These are phyloP conservation scores for Nemania bipapillata DNA, from an alignment of 2,329 filamentous ascomycete genomes.

Conservation along the genomic window DNA sequence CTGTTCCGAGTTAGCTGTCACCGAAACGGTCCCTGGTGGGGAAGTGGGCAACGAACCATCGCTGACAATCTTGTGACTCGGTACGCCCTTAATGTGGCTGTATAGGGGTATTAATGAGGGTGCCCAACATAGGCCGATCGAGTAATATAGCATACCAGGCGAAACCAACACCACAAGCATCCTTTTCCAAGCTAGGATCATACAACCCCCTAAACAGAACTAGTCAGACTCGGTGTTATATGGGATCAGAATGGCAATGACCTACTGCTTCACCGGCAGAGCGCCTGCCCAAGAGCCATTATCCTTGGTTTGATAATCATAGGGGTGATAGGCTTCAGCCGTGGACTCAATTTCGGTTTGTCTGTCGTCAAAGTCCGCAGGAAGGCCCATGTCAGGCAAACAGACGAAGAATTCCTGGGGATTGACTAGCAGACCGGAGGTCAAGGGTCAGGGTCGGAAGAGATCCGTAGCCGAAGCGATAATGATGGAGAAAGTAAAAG, in stretches of 20 bases:
- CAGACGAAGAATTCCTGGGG: slow-evolving; percentile 41
- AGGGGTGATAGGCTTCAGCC: slow-evolving; percentile 71
- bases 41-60: slow-evolving; percentile 75
- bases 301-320: slow-evolving; percentile 89
- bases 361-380: slow-evolving; percentile 75
- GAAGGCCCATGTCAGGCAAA: slow-evolving; percentile 76
- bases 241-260: slow-evolving; percentile 28
- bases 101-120: slow-evolving; percentile 35
- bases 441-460: slow-evolving; percentile 38
- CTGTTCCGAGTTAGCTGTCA: slow-evolving; percentile 60
- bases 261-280: slow-evolving; percentile 90
- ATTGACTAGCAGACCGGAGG: slow-evolving; percentile 31
- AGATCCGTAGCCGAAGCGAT: slow-evolving; percentile 39
- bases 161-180: slow-evolving; percentile 99
- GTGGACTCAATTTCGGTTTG: slow-evolving; percentile 70
- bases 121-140: not conserved
- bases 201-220: slow-evolving; percentile 76
- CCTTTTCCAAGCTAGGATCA: slow-evolving; percentile 94
- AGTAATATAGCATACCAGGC: slow-evolving; percentile 73
- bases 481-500: slow-evolving; percentile 39
- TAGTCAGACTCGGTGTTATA: slow-evolving; percentile 34
- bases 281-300: slow-evolving; percentile 91
- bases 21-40: not conserved
- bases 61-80: slow-evolving; percentile 98
- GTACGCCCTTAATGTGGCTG: slow-evolving; percentile 95